phyloP scores from a whole-genome alignment of 2,329 filamentous ascomycete species.

The Paradendryphiella salina region DNA sequence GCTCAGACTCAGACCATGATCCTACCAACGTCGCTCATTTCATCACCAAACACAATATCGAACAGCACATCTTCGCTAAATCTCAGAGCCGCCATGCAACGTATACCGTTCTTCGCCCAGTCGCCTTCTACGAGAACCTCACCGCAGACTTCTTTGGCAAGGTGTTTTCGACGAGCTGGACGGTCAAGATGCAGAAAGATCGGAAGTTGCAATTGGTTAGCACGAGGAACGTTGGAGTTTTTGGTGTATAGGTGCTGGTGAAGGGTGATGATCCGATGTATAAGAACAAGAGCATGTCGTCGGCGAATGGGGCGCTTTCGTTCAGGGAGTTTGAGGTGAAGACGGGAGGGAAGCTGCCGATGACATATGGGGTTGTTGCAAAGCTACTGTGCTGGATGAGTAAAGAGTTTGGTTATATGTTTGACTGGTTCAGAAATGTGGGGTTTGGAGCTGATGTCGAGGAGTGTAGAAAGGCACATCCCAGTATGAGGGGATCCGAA shows the following conservation, averaged over 20 bases:
- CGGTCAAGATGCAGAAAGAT: slow-evolving; percentile 37
- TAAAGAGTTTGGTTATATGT: slow-evolving; percentile 50
- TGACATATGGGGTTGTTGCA: slow-evolving; percentile 45
- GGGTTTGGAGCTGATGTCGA: slow-evolving; percentile 52
- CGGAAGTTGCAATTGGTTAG: slow-evolving; percentile 44
- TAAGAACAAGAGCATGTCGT: slow-evolving; percentile 46
- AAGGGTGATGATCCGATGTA: slow-evolving; percentile 43
- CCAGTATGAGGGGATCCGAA: slow-evolving; percentile 51
- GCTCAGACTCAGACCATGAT: slow-evolving; percentile 51
- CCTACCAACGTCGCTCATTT: slow-evolving; percentile 65
- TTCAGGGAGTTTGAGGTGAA: slow-evolving; percentile 48
- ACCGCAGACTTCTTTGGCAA: slow-evolving; percentile 51
- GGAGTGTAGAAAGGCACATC: slow-evolving; percentile 47
- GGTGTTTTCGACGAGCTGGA: slow-evolving; percentile 48
- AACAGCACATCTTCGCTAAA: slow-evolving; percentile 57
- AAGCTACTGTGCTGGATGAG: slow-evolving; percentile 37
- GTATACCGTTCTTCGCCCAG: slow-evolving; percentile 64
- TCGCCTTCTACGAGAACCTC: slow-evolving; percentile 64
- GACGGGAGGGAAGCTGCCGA: slow-evolving; percentile 50
- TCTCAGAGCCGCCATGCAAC: slow-evolving; percentile 51
- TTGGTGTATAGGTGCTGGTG: slow-evolving; percentile 53
- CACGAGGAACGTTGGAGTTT: slow-evolving; percentile 53
- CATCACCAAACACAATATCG: slow-evolving; percentile 62
- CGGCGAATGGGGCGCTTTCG: slow-evolving; percentile 57
- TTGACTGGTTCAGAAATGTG: slow-evolving; percentile 52